Evolutionary conservation across 2,329 filamentous ascomycete species (phyloP).

Genomic region (Phialophora verrucosa): DNA sequence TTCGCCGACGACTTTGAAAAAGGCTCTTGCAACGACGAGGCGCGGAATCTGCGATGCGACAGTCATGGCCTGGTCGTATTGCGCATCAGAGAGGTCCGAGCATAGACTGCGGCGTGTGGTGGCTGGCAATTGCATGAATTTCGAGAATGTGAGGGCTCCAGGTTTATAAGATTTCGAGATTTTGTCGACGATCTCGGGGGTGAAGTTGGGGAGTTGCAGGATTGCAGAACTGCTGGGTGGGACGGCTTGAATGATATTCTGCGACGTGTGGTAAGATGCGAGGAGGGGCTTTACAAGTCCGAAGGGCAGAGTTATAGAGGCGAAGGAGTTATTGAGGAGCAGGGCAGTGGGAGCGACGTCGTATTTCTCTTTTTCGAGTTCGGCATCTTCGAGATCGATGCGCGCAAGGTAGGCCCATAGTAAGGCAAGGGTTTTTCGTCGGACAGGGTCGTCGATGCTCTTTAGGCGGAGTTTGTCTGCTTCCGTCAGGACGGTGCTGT

Average conservation of each 20-base stretch:
- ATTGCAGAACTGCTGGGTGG: constrained; percentile 83
- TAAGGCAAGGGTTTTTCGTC: constrained; percentile 84
- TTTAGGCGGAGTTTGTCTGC: constrained; percentile 80
- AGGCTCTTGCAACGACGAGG: constrained; percentile 85
- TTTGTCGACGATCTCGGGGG: constrained; percentile 59
- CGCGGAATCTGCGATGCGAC: constrained; percentile 85
- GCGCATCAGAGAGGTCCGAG: constrained; percentile 69
- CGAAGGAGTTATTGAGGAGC: constrained; percentile 82
- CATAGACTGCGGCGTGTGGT: constrained; percentile 72
- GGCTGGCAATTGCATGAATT: constrained; percentile 85
- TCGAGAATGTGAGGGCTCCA: constrained; percentile 76
- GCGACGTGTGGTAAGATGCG: constrained; percentile 78
- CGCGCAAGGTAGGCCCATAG: constrained; percentile 95
- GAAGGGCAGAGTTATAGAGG: constrained; percentile 84
- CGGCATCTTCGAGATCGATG: constrained; percentile 78
- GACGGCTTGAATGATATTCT: constrained; percentile 88
- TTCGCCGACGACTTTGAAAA: constrained; percentile 98
- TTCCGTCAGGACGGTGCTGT: constrained; percentile 65
- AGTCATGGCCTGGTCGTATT: constrained; percentile 76
- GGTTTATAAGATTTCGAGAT: constrained; percentile 67
- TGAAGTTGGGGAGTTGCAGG: constrained; percentile 89
- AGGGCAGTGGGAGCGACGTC: constrained; percentile 87
- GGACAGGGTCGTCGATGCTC: constrained; percentile 77
- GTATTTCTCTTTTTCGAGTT: constrained; percentile 79
- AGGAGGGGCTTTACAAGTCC: constrained; percentile 82